phyloP scores from a whole-genome alignment of 257 asterid genomes.

The Striga asiatica region DNA sequence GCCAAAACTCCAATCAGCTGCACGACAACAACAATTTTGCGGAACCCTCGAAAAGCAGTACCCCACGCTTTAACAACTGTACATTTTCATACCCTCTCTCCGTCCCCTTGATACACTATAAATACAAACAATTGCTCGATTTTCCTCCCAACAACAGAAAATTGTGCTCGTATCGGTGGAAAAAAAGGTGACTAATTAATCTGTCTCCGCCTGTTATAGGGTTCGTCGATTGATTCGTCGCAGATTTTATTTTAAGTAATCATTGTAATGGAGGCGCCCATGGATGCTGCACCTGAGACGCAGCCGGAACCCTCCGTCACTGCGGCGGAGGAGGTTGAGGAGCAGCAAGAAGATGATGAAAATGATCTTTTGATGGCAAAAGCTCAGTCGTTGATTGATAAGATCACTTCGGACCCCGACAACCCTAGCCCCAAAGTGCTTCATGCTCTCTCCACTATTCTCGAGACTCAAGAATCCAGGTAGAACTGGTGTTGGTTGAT shows the following conservation, averaged over 20 bases:
- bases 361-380: slow-evolving; percentile 48
- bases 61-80: slow-evolving; percentile 25
- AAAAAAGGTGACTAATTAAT: neutral
- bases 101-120: slow-evolving; percentile 13
- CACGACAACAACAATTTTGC: no score
- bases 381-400: slow-evolving; percentile 68
- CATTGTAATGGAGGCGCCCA: slow-evolving; percentile 29
- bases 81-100: slow-evolving; percentile 15
- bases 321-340: slow-evolving; percentile 27
- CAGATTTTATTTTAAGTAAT: neutral
- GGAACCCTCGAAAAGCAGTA: slow-evolving; percentile 29
- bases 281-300: slow-evolving; percentile 22
- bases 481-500: slow-evolving; percentile 13
- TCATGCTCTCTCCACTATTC: slow-evolving; percentile 76
- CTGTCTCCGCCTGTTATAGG: neutral
- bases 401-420: slow-evolving; percentile 57
- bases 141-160: no score
- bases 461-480: slow-evolving; percentile 85
- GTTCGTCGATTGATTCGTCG: neutral
- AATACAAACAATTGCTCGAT: no score
- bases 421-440: slow-evolving; percentile 76
- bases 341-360: slow-evolving; percentile 45
- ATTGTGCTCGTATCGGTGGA: slow-evolving; percentile 6
- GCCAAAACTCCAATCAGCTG: no score
- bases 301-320: slow-evolving; percentile 20